A percentile compares a stretch with the other conserved stretches of the same genome.
Conservation (phyloP, 495 filamentous ascomycete genomes). For the Rostrohypoxylon terebratum region DNA sequence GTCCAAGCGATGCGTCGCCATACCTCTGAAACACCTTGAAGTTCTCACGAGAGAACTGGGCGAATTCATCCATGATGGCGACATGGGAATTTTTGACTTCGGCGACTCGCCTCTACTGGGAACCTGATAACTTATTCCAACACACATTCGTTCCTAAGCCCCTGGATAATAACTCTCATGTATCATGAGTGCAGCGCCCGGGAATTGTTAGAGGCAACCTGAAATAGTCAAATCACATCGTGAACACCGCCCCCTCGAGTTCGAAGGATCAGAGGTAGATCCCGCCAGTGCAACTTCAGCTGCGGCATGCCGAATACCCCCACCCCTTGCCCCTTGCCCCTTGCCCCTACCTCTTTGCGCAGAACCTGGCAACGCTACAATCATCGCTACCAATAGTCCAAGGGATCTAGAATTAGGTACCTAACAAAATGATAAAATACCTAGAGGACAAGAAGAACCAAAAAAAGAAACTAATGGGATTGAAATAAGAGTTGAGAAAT, state of each 20-base stretch:
- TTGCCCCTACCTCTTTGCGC: neutral
- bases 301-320: neutral
- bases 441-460: neutral
- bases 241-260: neutral
- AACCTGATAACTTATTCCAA: constrained; percentile 9
- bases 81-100: constrained; percentile 26
- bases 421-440: neutral
- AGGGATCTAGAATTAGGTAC: neutral
- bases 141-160: neutral
- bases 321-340: neutral
- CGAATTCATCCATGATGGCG: constrained; percentile 40
- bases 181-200: neutral
- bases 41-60: constrained; percentile 41
- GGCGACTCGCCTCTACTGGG: neutral
- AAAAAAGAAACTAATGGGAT: neutral
- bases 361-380: neutral
- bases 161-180: neutral
- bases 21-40: constrained; percentile 42
- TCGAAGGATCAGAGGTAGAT: constrained; percentile 25
- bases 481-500: neutral
- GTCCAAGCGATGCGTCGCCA: constrained; percentile 29
- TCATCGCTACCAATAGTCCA: neutral
- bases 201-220: neutral
- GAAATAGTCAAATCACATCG: neutral
- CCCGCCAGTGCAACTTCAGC: constrained; percentile 1